Conservation (phyloP, 2,329 filamentous ascomycete genomes). For the Lasiodiplodia hormozganensis region DNA sequence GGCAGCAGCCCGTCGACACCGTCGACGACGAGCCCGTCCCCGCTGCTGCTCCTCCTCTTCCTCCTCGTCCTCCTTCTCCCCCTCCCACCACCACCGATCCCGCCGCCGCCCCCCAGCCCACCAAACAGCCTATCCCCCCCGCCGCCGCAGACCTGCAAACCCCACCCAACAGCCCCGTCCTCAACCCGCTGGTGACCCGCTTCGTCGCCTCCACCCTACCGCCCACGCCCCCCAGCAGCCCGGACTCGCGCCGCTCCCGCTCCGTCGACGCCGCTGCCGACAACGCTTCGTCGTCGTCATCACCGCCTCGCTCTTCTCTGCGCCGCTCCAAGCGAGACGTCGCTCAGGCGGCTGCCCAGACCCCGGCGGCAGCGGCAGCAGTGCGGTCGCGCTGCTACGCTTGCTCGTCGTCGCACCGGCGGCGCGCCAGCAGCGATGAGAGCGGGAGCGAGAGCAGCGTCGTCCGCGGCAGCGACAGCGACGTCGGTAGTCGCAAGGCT, state of each 20-base stretch:
- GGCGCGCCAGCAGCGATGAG: neutral
- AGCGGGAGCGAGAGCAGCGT: too few relatives aligned
- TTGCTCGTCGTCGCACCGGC: neutral
- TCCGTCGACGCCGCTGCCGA: neutral
- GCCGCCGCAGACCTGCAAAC: neutral
- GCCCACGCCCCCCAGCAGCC: conserved; percentile 19
- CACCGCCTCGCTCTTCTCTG: neutral
- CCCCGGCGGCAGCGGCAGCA: neutral
- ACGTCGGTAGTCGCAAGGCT: too few relatives aligned
- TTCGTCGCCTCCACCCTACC: neutral
- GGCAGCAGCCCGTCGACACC: neutral
- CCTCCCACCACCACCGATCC: neutral
- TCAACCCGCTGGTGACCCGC: neutral
- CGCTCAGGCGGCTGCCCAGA: neutral
- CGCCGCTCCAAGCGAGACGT: neutral
- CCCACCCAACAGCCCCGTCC: conserved; percentile 1
- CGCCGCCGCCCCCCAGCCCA: neutral
- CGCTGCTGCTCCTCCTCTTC: neutral
- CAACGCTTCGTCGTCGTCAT: neutral
- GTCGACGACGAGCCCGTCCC: neutral
- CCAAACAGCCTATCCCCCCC: neutral
- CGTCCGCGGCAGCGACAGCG: too few relatives aligned
- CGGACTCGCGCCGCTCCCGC: conserved; percentile 8
- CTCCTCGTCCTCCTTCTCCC: neutral
- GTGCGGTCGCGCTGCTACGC: neutral